Base-by-base conservation (phyloP, 2,329 filamentous ascomycete genomes). In the Monilinia polystroma region DNA sequence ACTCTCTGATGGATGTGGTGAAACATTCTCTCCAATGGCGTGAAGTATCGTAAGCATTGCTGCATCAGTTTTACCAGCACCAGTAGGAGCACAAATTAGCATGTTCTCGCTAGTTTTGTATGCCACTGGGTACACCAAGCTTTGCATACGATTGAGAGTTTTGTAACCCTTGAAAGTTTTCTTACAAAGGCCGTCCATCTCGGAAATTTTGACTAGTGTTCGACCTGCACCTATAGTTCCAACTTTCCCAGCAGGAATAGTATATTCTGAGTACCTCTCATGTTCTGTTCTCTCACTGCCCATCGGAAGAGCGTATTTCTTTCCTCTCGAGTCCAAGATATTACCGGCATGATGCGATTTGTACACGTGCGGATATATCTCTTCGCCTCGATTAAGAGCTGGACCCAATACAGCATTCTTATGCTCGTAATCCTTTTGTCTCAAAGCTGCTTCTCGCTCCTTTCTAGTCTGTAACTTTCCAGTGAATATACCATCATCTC, bases 81-180 rank as follows among this genome's bases (percentile, higher is more conserved):
- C 95, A 64, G 95, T 99, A 5, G 95, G 95, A 29, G 95, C 95
- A 78, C 95, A 99, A 68, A 99, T 96, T 63, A 99, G 86, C 94
- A 99, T 97, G 73, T 99, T 99, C 79, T 99, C 95, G 75, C 88
- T 97, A 2, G 92, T 97, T 77, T 90, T 92, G 80, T 99, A 98
- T 0, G 93, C 95, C 6, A 99, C 92, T 0, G 93, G 93, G 74
- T 97, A 97, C 0, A 98, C 91, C 58, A 99, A 82, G 77, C 93
- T 98, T 80, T 99, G 95, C 96, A 99, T 99, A 38, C 96, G 90
- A 75, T 99, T 99, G 68, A 99, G 84, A 3, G 90, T 81, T 79
- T 93, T 94, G 82, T 99, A 99, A 0, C 93, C 93, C 75, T 90
- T 91, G 81, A 99, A 99, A 0, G 95, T 99, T n/a, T 86, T 87